These are phyloP conservation scores for Cochlearia excelsa DNA, from an alignment of 345 rosid genomes.

Conservation along the genomic window DNA sequence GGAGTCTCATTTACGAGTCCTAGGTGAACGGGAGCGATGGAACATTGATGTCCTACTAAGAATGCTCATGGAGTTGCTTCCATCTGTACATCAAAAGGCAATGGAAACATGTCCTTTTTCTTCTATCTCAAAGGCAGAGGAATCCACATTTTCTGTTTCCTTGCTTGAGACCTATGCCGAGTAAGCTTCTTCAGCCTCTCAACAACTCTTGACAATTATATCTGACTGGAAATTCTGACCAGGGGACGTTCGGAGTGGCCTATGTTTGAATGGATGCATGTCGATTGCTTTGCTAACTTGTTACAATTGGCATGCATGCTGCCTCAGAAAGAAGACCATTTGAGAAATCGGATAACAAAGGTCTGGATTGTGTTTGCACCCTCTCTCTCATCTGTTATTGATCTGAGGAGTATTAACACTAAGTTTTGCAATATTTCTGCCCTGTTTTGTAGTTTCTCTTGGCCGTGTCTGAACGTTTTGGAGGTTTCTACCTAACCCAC, in stretches of 20 bases:
- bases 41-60: conserved; percentile 82
- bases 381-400: conserved; percentile 13
- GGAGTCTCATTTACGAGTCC: conserved; percentile 79
- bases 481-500: conserved; percentile 71
- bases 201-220: conserved; percentile 19
- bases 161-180: conserved; percentile 70
- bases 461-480: conserved; percentile 65
- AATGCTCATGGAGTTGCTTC: conserved; percentile 75
- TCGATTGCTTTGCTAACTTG: conserved; percentile 81
- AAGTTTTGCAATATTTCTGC: neutral
- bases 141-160: conserved; percentile 47
- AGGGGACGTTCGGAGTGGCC: conserved; percentile 88
- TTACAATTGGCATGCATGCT: conserved; percentile 75
- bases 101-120: conserved; percentile 81
- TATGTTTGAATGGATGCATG: conserved; percentile 90
- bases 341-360: conserved; percentile 81
- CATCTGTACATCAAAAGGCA: conserved; percentile 65
- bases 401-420: neutral
- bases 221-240: conserved; percentile 24
- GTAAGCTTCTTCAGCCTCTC: conserved; percentile 40
- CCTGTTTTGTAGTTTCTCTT: conserved; percentile 67
- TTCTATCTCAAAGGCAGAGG: conserved; percentile 44
- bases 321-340: conserved; percentile 82
- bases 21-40: conserved; percentile 97
- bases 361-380: conserved; percentile 38